Conservation (phyloP, 2,329 filamentous ascomycete genomes). For the Diplodia corticola region DNA sequence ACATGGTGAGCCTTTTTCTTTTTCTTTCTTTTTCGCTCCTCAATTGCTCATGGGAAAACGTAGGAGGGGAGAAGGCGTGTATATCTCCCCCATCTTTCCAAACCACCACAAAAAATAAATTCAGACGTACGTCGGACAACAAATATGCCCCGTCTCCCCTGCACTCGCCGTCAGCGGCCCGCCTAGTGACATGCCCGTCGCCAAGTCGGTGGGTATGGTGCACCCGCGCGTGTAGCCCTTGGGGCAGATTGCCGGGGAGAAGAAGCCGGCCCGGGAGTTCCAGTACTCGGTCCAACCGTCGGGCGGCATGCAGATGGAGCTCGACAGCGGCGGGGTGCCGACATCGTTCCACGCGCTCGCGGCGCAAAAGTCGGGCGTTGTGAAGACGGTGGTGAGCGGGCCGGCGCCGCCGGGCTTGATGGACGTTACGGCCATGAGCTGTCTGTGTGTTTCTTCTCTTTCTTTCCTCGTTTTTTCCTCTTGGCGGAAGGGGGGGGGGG, state of each 20-base stretch:
- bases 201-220: neutral
- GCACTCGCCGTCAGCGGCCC: neutral
- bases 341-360: neutral
- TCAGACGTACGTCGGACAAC: conserved; percentile 9
- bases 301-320: conserved; percentile 18
- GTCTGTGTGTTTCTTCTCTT: too few relatives aligned
- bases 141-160: conserved; percentile 3
- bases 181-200: neutral
- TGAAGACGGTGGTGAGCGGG: neutral
- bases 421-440: neutral
- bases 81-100: too few relatives aligned
- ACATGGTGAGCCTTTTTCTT: neutral
- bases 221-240: neutral
- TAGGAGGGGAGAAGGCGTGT: too few relatives aligned
- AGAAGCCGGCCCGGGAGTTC: neutral
- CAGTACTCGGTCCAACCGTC: neutral
- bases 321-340: neutral
- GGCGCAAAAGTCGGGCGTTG: neutral
- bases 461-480: too few relatives aligned
- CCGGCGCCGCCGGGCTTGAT: neutral
- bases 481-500: too few relatives aligned
- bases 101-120: too few relatives aligned
- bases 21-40: too few relatives aligned
- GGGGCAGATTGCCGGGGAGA: conserved; percentile 4
- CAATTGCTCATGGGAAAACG: too few relatives aligned